Conservation (phyloP, 306 rosid species). For the Gastrolobium bilobum region DNA sequence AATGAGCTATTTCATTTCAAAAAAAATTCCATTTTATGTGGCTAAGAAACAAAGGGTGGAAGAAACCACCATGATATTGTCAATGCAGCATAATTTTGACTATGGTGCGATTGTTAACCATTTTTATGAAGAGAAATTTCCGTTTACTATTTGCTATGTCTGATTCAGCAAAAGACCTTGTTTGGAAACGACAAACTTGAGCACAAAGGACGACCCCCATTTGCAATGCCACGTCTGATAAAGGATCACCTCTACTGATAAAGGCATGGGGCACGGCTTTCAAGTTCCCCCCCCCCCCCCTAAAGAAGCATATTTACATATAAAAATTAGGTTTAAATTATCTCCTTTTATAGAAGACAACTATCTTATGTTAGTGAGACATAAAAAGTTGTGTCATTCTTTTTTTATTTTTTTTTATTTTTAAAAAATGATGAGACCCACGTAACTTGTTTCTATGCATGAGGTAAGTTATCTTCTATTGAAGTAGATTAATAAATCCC, state of each 20-base stretch:
- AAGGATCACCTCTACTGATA: background rate
- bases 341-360: too few species aligned
- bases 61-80: background rate
- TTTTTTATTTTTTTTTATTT: too few species aligned
- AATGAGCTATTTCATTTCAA: too few species aligned
- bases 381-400: too few species aligned
- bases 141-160: background rate
- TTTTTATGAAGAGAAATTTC: background rate
- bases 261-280: background rate
- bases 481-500: too few species aligned
- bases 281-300: background rate
- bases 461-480: too few species aligned
- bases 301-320: too few species aligned
- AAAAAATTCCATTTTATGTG: too few species aligned
- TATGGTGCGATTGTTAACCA: background rate
- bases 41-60: background rate
- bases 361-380: too few species aligned
- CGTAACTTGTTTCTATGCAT: too few species aligned
- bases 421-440: too few species aligned
- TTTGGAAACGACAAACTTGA: constrained; percentile 23
- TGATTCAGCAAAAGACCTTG: constrained; percentile 2
- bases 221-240: background rate
- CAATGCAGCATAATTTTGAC: background rate
- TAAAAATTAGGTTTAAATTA: too few species aligned
- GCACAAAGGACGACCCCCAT: constrained; percentile 29